Percentiles rank a stretch among this genome's conserved stretches.
These are phyloP conservation scores for Rhipidocladum racemiflorum DNA, from an alignment of 176 grass and related monocot genomes.

Conservation along the genomic window DNA sequence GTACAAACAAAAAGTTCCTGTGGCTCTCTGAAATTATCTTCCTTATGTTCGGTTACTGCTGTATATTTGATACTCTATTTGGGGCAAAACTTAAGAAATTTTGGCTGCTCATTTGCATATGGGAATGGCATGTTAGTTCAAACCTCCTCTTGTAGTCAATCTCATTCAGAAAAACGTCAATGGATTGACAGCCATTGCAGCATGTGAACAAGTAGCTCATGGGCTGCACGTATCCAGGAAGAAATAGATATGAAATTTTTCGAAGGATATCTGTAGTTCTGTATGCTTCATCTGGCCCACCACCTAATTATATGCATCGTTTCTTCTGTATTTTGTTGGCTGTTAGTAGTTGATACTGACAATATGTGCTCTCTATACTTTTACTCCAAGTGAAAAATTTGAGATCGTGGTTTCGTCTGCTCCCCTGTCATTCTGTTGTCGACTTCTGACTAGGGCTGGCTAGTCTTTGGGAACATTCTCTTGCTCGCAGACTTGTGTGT, in stretches of 20 bases:
- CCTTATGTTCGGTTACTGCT: constrained; percentile 3
- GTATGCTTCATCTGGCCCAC: background rate
- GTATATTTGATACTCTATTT: constrained; percentile 37
- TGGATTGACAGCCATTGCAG: constrained; percentile 10
- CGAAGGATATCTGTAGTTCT: background rate
- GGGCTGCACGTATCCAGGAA: background rate
- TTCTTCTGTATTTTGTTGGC: background rate
- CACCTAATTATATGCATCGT: background rate
- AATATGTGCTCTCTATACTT: background rate
- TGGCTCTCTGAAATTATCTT: constrained; percentile 28
- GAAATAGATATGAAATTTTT: background rate
- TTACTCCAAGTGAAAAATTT: background rate
- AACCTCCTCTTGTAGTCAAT: background rate
- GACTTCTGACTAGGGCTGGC: background rate
- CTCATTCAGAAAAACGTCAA: background rate
- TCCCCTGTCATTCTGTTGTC: background rate
- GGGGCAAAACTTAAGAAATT: constrained; percentile 35
- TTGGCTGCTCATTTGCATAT: constrained; percentile 30
- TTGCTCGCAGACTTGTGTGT: background rate
- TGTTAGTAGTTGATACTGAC: background rate
- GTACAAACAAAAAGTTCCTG: constrained; percentile 19
- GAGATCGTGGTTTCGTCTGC: background rate
- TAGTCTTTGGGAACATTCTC: background rate
- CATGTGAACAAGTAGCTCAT: background rate
- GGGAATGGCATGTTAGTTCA: constrained; percentile 13